phyloP scores from a whole-genome alignment of 371 early-diverging fungal genomes.

The Mortierella sp. region DNA sequence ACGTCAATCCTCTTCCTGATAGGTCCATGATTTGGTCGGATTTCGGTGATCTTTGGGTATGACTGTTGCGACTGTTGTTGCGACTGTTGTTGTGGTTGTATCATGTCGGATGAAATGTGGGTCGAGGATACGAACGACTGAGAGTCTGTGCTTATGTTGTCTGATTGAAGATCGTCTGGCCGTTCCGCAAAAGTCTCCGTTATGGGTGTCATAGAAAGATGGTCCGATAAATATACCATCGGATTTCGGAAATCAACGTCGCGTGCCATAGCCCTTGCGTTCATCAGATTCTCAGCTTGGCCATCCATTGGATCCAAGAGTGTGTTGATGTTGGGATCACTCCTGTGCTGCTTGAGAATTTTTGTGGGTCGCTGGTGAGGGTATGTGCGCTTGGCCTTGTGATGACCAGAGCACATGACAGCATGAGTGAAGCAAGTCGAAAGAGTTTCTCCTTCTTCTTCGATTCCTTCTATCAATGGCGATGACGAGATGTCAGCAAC shows the following conservation, averaged over 20 bases:
- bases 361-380: constrained; percentile 33
- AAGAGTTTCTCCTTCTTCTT: constrained; percentile 41
- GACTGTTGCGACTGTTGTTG: background rate
- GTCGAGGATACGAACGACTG: background rate
- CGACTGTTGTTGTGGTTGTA: constrained; percentile 10
- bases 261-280: background rate
- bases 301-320: background rate
- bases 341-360: constrained; percentile 41
- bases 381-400: constrained; percentile 50
- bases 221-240: constrained; percentile 16
- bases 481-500: background rate
- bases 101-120: constrained; percentile 3
- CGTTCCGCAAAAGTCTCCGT: constrained; percentile 1
- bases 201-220: constrained; percentile 8
- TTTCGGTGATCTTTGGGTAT: constrained; percentile 25
- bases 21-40: constrained; percentile 45
- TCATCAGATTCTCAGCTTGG: background rate
- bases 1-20: constrained; percentile 47
- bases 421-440: constrained; percentile 36
- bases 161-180: background rate
- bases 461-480: constrained; percentile 12
- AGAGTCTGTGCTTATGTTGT: background rate
- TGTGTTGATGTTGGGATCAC: constrained; percentile 24
- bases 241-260: constrained; percentile 1
- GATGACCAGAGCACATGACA: constrained; percentile 53